These are phyloP conservation scores for Candida anglica DNA, from an alignment of 805 yeast genomes.

Conservation along the genomic window DNA sequence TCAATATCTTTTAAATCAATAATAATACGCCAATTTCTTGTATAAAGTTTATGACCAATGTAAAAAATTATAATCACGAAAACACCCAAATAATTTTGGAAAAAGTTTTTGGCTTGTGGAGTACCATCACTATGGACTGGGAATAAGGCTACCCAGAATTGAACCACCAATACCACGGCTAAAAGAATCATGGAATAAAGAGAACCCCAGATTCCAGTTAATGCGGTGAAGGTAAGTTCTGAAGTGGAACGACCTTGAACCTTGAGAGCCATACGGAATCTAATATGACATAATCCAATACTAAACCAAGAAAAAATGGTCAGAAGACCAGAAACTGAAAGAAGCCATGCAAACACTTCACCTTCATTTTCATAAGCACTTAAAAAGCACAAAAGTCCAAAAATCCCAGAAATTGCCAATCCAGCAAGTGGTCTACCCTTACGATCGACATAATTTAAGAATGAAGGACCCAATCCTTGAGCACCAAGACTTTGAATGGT, in stretches of 20 bases:
- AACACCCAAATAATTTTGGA: conserved; percentile 33
- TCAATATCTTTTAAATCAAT: conserved; percentile 21
- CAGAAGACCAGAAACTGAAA: conserved; percentile 37
- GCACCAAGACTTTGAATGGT: conserved; percentile 64
- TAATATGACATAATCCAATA: conserved; percentile 36
- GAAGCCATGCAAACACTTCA: conserved; percentile 36
- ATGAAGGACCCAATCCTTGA: conserved; percentile 64
- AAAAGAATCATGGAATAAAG: conserved; percentile 23
- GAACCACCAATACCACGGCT: conserved; percentile 20
- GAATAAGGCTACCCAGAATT: conserved; percentile 25
- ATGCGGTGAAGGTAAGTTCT: conserved; percentile 31
- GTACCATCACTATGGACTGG: conserved; percentile 14
- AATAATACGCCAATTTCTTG: conserved; percentile 8
- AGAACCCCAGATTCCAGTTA: conserved; percentile 36
- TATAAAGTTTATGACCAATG: conserved; percentile 10
- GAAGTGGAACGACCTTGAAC: conserved; percentile 29
- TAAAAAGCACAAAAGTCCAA: conserved; percentile 39
- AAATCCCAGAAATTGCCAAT: conserved; percentile 23
- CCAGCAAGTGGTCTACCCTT: conserved; percentile 41
- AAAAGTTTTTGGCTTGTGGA: conserved; percentile 29
- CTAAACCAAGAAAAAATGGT: conserved; percentile 40
- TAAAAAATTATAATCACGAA: conserved; percentile 28
- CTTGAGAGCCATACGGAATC: conserved; percentile 37
- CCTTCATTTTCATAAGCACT: conserved; percentile 27
- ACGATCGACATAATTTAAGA: conserved; percentile 36